Percentiles rank a stretch among this genome's conserved stretches.
phyloP scores from a whole-genome alignment of 2,329 filamentous ascomycete genomes.

The Colletotrichum melonis region DNA sequence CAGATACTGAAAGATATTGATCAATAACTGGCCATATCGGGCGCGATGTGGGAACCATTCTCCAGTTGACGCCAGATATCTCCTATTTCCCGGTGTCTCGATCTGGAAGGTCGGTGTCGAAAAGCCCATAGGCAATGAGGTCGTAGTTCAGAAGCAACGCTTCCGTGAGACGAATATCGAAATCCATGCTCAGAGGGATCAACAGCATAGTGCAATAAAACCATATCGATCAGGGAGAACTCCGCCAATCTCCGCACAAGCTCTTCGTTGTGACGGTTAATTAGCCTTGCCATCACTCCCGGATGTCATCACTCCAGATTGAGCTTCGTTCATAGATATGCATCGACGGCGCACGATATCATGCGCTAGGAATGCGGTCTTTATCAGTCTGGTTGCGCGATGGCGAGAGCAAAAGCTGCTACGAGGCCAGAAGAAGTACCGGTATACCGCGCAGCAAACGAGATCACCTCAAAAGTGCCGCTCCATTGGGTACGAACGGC shows the following conservation, averaged over 20 bases:
- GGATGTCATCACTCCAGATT: neutral
- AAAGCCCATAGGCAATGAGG: neutral
- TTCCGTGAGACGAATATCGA: neutral
- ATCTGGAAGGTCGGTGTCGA: neutral
- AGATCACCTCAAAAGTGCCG: neutral
- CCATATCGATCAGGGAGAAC: neutral
- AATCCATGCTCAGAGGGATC: neutral
- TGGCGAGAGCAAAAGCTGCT: neutral
- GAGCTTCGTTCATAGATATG: neutral
- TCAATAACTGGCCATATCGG: neutral
- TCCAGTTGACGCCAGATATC: neutral
- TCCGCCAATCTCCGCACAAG: neutral
- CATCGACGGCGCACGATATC: neutral
- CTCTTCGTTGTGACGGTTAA: neutral
- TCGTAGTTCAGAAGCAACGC: neutral
- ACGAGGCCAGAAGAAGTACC: neutral
- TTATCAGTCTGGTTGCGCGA: neutral
- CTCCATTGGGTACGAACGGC: neutral
- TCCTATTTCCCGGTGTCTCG: neutral
- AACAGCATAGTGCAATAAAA: neutral
- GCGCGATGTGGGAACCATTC: neutral
- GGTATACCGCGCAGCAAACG: neutral
- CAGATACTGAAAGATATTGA: neutral
- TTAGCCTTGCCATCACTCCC: neutral
- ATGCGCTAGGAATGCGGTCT: neutral